A percentile compares a stretch with the other conserved stretches of the same genome.
Conservation (phyloP, 2,329 filamentous ascomycete species). For the Metarhizium sp. region DNA sequence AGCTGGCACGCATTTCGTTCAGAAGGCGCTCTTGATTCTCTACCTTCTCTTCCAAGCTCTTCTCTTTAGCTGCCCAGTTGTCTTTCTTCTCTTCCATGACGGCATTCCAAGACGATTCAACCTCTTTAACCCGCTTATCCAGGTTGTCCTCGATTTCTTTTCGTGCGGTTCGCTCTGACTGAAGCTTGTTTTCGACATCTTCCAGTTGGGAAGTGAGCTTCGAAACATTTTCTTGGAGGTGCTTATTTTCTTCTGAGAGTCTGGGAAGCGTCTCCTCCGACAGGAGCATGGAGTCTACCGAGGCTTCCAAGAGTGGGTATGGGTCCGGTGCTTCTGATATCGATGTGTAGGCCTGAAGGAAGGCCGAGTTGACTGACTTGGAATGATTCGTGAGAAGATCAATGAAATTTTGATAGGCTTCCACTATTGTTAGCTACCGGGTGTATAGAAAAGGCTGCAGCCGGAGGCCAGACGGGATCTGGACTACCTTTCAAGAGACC, state of each 20-base stretch:
- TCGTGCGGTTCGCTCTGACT: constrained; percentile 63
- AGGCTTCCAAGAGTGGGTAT: constrained; percentile 91
- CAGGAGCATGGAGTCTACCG: constrained; percentile 84
- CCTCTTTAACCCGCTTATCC: constrained; percentile 75
- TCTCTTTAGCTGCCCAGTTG: constrained; percentile 94
- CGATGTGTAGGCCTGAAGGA: constrained; percentile 85
- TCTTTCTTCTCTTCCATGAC: constrained; percentile 89
- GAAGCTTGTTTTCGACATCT: constrained; percentile 69
- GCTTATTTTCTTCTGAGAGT: constrained; percentile 78
- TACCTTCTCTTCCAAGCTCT: constrained; percentile 81
- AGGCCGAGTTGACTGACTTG: constrained; percentile 86
- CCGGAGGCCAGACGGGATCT: background rate
- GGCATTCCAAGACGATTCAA: constrained; percentile 82
- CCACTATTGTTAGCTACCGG: constrained; percentile 11
- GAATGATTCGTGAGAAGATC: constrained; percentile 93
- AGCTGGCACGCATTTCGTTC: constrained; percentile 92
- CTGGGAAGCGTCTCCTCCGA: constrained; percentile 89
- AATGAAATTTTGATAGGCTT: constrained; percentile 95
- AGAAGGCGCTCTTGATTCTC: constrained; percentile 88
- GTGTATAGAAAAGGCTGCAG: background rate
- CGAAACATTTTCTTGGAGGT: constrained; percentile 69
- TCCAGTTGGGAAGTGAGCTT: constrained; percentile 74
- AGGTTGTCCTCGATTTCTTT: constrained; percentile 68
- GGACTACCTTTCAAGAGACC: constrained; percentile 67
- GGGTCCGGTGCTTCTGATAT: constrained; percentile 94